Evolutionary conservation across 345 rosid species (phyloP), one percentile per base, ranked within the genome.

Genomic region (Eucalyptus virginea): DNA sequence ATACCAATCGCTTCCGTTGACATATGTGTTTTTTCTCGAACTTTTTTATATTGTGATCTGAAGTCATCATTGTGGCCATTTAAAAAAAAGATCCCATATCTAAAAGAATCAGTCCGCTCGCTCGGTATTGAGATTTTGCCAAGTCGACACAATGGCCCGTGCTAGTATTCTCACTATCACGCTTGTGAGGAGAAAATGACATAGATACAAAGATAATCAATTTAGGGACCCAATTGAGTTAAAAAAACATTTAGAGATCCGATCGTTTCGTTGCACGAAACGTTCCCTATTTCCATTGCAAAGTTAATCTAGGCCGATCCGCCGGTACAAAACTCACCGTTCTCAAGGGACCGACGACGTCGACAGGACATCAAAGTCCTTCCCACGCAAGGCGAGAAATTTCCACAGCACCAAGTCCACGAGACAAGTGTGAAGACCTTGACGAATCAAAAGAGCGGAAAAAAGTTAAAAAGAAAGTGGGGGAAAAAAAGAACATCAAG

Each of bases 161-260:
- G 15, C 69, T 30, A 1, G 17, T 62, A 62, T 60, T 6, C 34
- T 30, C 17, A 62, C n/a, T 0, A 2, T 12, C 67, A 62, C n/a
- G n/a, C 32, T 30, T 13, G 8, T 30, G 6, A 13, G 16, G 4
- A 28, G n/a, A 28, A 13, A 62, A 6, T 3, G 21, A 56, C 9
- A 56, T 56, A 56, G 30, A 56, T 24, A 62, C 7, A 62, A 62
- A 62, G 16, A 60, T 28, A 28, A 4, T 62, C 18, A 62, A 62
- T 28, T 1, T 3, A 62, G 9, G 9, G 69, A 30, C 9, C 69
- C 7, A 3, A 62, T 62, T 3, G n/a, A 62, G 17, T 6, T 0
- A 30, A 62, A 28, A 3, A 12, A 30, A 30, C 0, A 26, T 26
- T 3, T 13, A 13, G 17, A 62, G 69, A 62, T 30, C n/a, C 34